phyloP scores from a whole-genome alignment of 495 filamentous ascomycete genomes.

The Cenococcum geophilum region DNA sequence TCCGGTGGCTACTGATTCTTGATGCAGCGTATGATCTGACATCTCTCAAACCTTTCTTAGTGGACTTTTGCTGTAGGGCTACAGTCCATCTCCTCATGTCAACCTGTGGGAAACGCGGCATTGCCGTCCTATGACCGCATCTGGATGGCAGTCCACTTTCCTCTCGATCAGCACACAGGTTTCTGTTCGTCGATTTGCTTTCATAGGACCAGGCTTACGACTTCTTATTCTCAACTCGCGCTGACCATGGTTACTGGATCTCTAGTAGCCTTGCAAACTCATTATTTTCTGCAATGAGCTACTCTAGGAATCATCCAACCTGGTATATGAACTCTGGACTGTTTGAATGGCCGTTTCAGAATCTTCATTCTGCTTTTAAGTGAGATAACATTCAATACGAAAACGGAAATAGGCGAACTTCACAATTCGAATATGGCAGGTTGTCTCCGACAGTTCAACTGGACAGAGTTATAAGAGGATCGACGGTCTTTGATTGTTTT shows the following conservation, averaged over 20 bases:
- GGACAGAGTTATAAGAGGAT: conserved; percentile 13
- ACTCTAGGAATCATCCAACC: background rate
- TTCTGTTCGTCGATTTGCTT: conserved; percentile 23
- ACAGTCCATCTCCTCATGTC: conserved; percentile 14
- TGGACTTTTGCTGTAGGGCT: conserved; percentile 11
- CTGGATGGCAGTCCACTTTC: conserved; percentile 24
- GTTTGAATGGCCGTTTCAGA: background rate
- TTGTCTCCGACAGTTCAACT: conserved; percentile 17
- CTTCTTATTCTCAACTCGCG: conserved; percentile 19
- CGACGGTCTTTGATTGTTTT: conserved; percentile 19
- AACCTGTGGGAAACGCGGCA: conserved; percentile 36
- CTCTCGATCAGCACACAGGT: conserved; percentile 24
- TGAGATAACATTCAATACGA: background rate
- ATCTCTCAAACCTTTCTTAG: conserved; percentile 27
- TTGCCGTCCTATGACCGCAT: conserved; percentile 28
- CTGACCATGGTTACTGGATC: conserved; percentile 5
- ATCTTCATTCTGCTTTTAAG: background rate
- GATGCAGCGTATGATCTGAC: conserved; percentile 27
- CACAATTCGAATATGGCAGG: background rate
- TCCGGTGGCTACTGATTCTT: conserved; percentile 36
- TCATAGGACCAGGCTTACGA: conserved; percentile 20
- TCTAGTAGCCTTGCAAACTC: conserved; percentile 13
- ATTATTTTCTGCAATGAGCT: background rate
- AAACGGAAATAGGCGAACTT: background rate
- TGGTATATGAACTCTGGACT: conserved; percentile 12